Evolutionary conservation across 345 rosid species (phyloP).

Genomic region (Gynandropsis gynandra): DNA sequence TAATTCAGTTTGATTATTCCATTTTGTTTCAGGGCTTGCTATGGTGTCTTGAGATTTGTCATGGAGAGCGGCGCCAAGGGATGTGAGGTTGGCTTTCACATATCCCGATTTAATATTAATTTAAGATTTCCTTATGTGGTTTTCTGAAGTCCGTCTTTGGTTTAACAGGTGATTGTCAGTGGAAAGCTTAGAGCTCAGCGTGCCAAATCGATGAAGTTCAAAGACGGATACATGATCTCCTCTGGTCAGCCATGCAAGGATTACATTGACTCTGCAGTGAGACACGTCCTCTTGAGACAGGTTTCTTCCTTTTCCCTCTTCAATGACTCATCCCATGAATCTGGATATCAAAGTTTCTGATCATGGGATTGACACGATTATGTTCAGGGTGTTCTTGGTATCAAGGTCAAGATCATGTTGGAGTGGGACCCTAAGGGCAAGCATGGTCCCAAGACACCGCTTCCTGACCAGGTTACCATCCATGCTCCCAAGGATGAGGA

Average conservation of each 20-base stretch:
- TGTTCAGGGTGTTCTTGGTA: constrained; percentile 71
- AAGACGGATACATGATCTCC: constrained; percentile 37
- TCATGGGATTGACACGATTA: neutral
- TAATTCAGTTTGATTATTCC: neutral
- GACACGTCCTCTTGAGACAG: constrained; percentile 89
- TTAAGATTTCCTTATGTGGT: neutral
- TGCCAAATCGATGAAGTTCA: constrained; percentile 83
- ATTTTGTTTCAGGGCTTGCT: constrained; percentile 45
- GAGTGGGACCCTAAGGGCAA: constrained; percentile 89
- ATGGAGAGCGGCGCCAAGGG: constrained; percentile 71
- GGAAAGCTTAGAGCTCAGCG: constrained; percentile 87
- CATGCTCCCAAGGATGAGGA: constrained; percentile 76
- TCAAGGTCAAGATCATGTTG: constrained; percentile 31
- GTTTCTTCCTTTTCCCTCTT: constrained; percentile 21
- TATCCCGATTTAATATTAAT: too few relatives aligned
- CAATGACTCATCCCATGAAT: neutral
- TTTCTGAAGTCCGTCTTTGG: neutral
- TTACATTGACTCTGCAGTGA: constrained; percentile 83
- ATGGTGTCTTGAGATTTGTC: constrained; percentile 51
- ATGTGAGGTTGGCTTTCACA: constrained; percentile 42
- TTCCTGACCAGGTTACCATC: constrained; percentile 81
- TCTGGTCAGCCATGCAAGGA: constrained; percentile 94
- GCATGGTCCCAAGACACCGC: constrained; percentile 63
- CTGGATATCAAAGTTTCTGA: neutral
- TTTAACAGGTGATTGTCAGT: constrained; percentile 75